These are phyloP conservation scores for Plasmopara viticola DNA, from an alignment of 352 stramenopile species.

Conservation along the genomic window DNA sequence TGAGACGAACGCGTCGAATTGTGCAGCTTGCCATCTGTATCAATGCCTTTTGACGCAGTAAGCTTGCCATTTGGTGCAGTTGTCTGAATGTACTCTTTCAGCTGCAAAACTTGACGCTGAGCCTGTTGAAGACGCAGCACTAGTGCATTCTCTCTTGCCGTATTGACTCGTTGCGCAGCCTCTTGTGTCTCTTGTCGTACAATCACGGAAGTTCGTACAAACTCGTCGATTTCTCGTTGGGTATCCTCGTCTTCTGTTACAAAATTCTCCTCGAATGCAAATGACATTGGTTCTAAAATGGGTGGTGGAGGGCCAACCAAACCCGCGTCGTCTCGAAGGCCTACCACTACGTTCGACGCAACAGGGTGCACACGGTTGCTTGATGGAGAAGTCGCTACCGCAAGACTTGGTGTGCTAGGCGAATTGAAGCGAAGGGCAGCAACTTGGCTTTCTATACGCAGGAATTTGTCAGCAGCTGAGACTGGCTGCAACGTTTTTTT, in stretches of 20 bases:
- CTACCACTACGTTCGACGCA: constrained; percentile 3
- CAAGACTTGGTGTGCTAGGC: constrained; percentile 5
- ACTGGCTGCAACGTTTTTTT: neutral
- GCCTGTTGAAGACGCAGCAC: constrained; percentile 61
- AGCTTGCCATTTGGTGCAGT: neutral
- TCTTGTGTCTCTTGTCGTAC: constrained; percentile 27
- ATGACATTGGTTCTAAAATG: constrained; percentile 12
- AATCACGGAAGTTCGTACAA: constrained; percentile 40
- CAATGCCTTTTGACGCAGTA: neutral
- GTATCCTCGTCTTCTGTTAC: constrained; percentile 38
- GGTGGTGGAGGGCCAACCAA: neutral
- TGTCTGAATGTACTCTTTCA: constrained; percentile 59
- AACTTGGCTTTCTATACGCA: constrained; percentile 32
- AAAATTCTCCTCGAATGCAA: constrained; percentile 21
- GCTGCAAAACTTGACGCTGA: constrained; percentile 57
- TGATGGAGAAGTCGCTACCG: constrained; percentile 5
- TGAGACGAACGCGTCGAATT: neutral
- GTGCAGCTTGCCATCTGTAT: constrained; percentile 1
- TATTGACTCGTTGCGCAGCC: constrained; percentile 24
- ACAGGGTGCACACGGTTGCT: constrained; percentile 14
- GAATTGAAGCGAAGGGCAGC: constrained; percentile 27
- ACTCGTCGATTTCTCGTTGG: constrained; percentile 41
- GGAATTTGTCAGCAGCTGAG: constrained; percentile 26
- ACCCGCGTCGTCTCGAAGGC: neutral
- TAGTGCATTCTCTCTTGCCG: constrained; percentile 52